Base-by-base conservation (phyloP, 345 rosid genomes). In the Arabidopsis suecica region DNA sequence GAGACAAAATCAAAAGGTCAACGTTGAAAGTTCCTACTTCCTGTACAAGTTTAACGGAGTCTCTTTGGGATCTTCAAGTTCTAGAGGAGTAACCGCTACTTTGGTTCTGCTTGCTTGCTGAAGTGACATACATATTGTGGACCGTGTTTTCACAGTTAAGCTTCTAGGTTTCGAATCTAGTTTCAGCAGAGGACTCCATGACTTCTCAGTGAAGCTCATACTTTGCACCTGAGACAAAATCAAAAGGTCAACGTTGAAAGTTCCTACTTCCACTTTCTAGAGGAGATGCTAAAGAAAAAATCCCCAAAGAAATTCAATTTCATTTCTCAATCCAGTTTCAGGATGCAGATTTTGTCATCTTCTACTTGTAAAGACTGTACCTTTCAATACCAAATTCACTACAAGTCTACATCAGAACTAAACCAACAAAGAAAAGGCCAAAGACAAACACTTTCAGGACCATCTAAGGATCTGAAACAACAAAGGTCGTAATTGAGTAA, bases 41-140 rank as follows among this genome's bases (percentile, higher is more conserved):
- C 5, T n/a, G n/a, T n/a, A n/a, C n/a, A n/a, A n/a, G n/a, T 95
- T 87, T 41, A 95, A 73, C 0, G 97, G 99, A 13, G 96, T 89
- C 67, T 88, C 96, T 70, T 85, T 86, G 33, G 86, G 87, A 73
- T 82, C 87, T 78, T 95, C 97, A 41, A 92, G 87, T 54, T 84
- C 84, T 51, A 87, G 49, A 16, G 99, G 99, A 56, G 90, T 73
- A 79, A 92, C 93, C 1, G 86, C 82, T 83, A 89, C 88, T 84
- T 90, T 92, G 32, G 92, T 79, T 73, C 54, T 79, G 81, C 84
- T 86, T 57, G 94, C 87, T 80, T 95, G 96, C 71, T 95, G 96
- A 72, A 92, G 82, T 61, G 99, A 95, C 97, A 90, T 88, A 79
- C 96, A 84, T 40, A 92, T 69, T n/a, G 66, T 61, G n/a, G 33